These are phyloP conservation scores for Microsporum ferrugineum DNA, from an alignment of 2,329 filamentous ascomycete genomes.

Conservation along the genomic window DNA sequence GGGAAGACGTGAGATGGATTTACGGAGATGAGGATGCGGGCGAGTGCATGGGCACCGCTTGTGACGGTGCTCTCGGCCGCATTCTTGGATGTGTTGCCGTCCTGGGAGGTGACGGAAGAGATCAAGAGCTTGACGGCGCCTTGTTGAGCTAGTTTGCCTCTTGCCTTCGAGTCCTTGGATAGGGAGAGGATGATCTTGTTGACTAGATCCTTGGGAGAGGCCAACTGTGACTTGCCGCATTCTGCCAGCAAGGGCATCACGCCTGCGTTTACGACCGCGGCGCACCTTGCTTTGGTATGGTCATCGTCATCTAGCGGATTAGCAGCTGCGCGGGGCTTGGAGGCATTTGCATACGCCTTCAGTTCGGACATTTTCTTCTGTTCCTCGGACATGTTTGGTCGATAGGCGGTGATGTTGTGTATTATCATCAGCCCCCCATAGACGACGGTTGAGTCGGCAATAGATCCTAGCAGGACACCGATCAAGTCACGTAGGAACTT, in stretches of 20 bases:
- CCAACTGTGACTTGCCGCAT: slow-evolving; percentile 57
- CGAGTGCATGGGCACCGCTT: slow-evolving; percentile 66
- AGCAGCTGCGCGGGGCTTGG: slow-evolving; percentile 44
- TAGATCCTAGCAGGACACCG: slow-evolving; percentile 33
- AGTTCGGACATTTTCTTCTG: slow-evolving; percentile 84
- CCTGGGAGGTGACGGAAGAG: slow-evolving; percentile 44
- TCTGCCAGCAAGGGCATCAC: slow-evolving; percentile 65
- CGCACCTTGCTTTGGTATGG: slow-evolving; percentile 64
- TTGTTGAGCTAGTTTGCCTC: slow-evolving; percentile 78
- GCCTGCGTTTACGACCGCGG: slow-evolving; percentile 64
- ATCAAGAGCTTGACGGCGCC: slow-evolving; percentile 82
- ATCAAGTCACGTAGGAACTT: slow-evolving; percentile 60
- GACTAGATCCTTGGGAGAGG: slow-evolving; percentile 55
- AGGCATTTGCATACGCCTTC: slow-evolving; percentile 85
- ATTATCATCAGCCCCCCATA: slow-evolving; percentile 83
- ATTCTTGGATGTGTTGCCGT: slow-evolving; percentile 30
- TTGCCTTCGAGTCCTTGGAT: slow-evolving; percentile 59
- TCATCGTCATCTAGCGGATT: slow-evolving; percentile 65
- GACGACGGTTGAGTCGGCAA: slow-evolving; percentile 56
- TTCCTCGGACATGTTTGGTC: slow-evolving; percentile 69
- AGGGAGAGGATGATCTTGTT: slow-evolving; percentile 68
- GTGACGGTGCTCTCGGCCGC: slow-evolving; percentile 34
- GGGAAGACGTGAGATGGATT: slow-evolving; percentile 79
- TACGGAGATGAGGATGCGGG: slow-evolving; percentile 74
- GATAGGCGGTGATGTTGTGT: slow-evolving; percentile 71